These are phyloP conservation scores for Dictyostelium capitatum DNA, from an alignment of 78 protist species.

Conservation along the genomic window DNA sequence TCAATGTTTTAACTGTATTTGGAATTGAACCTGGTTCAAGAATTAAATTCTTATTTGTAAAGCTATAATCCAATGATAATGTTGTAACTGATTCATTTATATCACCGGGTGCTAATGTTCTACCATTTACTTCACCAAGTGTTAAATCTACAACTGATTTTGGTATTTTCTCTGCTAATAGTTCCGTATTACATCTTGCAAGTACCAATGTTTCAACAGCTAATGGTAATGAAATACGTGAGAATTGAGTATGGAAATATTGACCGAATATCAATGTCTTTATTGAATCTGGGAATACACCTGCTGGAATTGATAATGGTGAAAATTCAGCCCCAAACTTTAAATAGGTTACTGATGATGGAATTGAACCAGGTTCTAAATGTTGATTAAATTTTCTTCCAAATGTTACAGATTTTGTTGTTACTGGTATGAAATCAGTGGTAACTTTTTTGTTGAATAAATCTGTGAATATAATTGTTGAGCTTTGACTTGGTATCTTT, in stretches of 20 bases:
- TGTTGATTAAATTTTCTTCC: slow-evolving; percentile 17
- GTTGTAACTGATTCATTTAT: not conserved
- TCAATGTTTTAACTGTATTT: not conserved
- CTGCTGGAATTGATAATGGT: not conserved
- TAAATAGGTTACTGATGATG: not conserved
- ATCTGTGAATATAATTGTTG: not conserved
- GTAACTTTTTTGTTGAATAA: not conserved
- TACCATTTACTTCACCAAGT: not conserved
- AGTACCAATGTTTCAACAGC: not conserved
- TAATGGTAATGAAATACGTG: not conserved
- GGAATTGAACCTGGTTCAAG: not conserved
- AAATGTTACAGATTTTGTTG: slow-evolving; percentile 30
- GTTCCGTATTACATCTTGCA: slow-evolving; percentile 7
- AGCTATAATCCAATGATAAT: not conserved
- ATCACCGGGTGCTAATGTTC: not conserved
- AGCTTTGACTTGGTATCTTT: not conserved
- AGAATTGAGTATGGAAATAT: not conserved
- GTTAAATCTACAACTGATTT: not conserved
- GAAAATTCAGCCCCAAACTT: slow-evolving; percentile 19
- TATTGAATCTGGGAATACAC: not conserved
- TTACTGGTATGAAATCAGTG: not conserved
- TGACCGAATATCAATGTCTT: slow-evolving; percentile 3
- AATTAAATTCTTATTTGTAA: not conserved
- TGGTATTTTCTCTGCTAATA: not conserved
- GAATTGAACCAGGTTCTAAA: not conserved